Evolutionary conservation across 2,329 filamentous ascomycete genomes (phyloP), one percentile per base, ranked within the genome.

Genomic region (Madurella fahalii): DNA sequence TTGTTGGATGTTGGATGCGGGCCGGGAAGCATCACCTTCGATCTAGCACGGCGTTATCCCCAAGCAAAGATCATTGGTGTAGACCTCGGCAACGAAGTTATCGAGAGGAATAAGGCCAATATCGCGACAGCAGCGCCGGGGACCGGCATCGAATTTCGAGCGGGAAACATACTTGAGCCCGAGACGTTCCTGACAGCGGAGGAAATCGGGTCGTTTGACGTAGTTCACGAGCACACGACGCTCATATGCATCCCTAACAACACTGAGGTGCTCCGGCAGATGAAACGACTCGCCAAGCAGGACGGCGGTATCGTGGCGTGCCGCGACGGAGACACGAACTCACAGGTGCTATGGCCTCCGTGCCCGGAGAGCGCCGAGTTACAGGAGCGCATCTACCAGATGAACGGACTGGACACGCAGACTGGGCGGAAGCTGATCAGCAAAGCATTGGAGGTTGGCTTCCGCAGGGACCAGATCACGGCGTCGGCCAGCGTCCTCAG

Each of bases 361-460:
- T 39, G 39, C 11, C 52, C 52, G 2, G 52, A 53, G 12, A 53
- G 53, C 42, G 53, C 53, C 0, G 53, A 55, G 31, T 48, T 55
- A 0, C 53, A 55, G 18, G 53, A 50, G 39, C 42, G 53, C 2
- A 55, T 55, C n/a, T 55, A 55, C 43, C 13, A 51, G 39, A 51
- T 51, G 47, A 55, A 55, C 31, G 53, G 53, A n/a, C 39, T 55
- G 11, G 53, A 55, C 48, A 55, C 53, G 15, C 53, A 55, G 42
- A 51, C 53, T 2, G 53, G 53, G 15, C 16, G 53, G 17, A 55
- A 55, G 44, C 43, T 55, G 2, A 20, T 55, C 13, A 51, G 31
- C 37, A 55, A 55, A 32, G 53, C 53, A 4, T n/a, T 55, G 42
- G 53, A 51, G 11, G 53, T 55, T 16, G 53, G 53, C 7, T 51